Conservation (phyloP, 371 early-diverging fungal species). For the Dinochytrium kinnereticum region DNA sequence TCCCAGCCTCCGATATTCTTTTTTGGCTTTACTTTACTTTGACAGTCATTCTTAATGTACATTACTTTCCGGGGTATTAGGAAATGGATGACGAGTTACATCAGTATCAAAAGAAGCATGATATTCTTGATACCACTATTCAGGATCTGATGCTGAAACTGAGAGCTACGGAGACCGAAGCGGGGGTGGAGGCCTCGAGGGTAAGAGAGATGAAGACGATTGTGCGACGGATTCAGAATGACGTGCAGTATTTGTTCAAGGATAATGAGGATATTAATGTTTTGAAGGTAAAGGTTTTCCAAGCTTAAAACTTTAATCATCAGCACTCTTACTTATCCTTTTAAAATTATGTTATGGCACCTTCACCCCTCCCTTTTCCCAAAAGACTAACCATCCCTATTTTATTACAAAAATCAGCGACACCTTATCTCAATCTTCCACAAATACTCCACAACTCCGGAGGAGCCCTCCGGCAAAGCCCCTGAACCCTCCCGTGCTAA, state of each 20-base stretch:
- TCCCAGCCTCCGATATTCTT: background rate
- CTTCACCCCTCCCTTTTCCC: too few species aligned
- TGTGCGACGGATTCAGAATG: conserved; percentile 35
- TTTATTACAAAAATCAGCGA: conserved; percentile 26
- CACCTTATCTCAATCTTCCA: conserved; percentile 27
- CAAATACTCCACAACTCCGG: conserved; percentile 29
- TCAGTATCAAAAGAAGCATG: conserved; percentile 48
- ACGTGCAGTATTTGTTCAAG: conserved; percentile 27
- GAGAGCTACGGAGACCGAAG: conserved; percentile 38
- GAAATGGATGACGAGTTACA: conserved; percentile 56
- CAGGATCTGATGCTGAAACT: conserved; percentile 50
- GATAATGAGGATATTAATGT: conserved; percentile 14
- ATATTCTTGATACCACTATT: conserved; percentile 40
- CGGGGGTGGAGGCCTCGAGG: conserved; percentile 13
- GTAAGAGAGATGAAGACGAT: conserved; percentile 32
- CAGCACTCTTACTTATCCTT: too few species aligned
- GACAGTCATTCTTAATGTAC: background rate
- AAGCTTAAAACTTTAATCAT: too few species aligned
- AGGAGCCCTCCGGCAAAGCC: conserved; percentile 17
- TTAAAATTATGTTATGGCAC: too few species aligned
- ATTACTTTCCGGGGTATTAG: conserved; percentile 16
- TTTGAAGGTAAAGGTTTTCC: conserved; percentile 38
- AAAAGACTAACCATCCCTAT: too few species aligned
- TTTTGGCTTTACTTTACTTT: too few species aligned
- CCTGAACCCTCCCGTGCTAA: background rate